Evolutionary conservation across 257 asterid genomes (phyloP).

Genomic region (Perilla frutescens): DNA sequence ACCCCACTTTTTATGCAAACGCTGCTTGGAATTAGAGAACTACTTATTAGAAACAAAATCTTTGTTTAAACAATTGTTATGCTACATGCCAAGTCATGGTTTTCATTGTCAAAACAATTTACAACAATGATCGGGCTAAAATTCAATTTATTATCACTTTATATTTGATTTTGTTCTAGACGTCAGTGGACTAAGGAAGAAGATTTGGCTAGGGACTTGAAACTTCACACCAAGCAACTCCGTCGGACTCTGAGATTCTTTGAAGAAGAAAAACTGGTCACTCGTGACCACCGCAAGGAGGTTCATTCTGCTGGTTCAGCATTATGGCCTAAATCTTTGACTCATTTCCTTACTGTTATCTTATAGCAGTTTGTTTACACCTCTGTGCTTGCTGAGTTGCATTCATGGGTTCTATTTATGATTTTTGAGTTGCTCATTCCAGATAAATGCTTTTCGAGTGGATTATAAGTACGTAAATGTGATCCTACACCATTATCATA

Average conservation of each 20-base stretch:
- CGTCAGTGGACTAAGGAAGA: constrained; percentile 98
- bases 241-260: constrained; percentile 91
- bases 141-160: constrained; percentile 26
- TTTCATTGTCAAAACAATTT: background rate
- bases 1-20: background rate
- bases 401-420: constrained; percentile 12
- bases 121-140: constrained; percentile 25
- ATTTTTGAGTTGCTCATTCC: constrained; percentile 17
- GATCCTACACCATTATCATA: background rate
- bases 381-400: constrained; percentile 26
- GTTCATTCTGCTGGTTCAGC: constrained; percentile 53
- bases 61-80: background rate
- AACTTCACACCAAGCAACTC: constrained; percentile 94
- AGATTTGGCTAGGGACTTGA: constrained; percentile 96
- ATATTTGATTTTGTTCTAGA: constrained; percentile 48
- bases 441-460: constrained; percentile 15
- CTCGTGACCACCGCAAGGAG: constrained; percentile 98
- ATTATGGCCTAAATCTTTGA: constrained; percentile 36
- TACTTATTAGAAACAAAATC: background rate
- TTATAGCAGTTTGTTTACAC: constrained; percentile 25
- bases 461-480: constrained; percentile 13
- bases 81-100: constrained; percentile 18
- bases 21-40: background rate
- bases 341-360: constrained; percentile 31
- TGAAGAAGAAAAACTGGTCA: constrained; percentile 92